A percentile compares a stretch with the other conserved stretches of the same genome.
phyloP scores from a whole-genome alignment of 148 eudicot species.

The Cornus florida region DNA sequence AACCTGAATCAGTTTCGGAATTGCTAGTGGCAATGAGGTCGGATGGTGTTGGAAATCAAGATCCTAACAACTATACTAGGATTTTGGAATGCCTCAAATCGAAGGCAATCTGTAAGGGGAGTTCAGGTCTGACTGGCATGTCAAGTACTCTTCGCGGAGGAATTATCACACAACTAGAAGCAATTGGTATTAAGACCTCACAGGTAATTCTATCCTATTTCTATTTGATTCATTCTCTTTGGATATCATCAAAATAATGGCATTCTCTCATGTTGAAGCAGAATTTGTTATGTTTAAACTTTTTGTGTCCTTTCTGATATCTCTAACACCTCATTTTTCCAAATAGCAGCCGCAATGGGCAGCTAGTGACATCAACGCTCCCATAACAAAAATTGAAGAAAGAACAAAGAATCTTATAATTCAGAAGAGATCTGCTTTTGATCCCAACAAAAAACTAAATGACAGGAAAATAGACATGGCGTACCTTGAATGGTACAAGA shows the following conservation, averaged over 20 bases:
- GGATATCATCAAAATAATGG: no score
- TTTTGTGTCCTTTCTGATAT: no score
- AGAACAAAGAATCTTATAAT: neutral
- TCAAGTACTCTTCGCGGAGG: slow-evolving; percentile 20
- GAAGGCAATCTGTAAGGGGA: slow-evolving; percentile 15
- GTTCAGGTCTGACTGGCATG: slow-evolving; percentile 4
- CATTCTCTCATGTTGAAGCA: neutral
- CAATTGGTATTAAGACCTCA: slow-evolving; percentile 10
- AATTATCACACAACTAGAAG: slow-evolving; percentile 11
- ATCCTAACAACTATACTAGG: slow-evolving; percentile 16
- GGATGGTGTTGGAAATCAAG: neutral
- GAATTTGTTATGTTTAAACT: no score
- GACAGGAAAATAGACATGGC: slow-evolving; percentile 28
- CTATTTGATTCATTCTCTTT: neutral
- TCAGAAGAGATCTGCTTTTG: slow-evolving; percentile 8
- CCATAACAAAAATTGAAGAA: slow-evolving; percentile 1
- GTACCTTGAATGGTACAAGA: slow-evolving; percentile 35
- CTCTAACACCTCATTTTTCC: neutral
- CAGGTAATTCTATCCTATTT: slow-evolving; percentile 8
- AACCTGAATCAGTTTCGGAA: slow-evolving; percentile 24
- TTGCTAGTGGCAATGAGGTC: slow-evolving; percentile 6
- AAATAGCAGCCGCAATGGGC: neutral
- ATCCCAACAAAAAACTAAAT: slow-evolving; percentile 21
- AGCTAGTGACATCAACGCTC: no score
- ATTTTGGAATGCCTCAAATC: slow-evolving; percentile 8